A percentile compares a stretch with the other conserved stretches of the same genome.
phyloP scores from a whole-genome alignment of 371 early-diverging fungal species.

The Actinomortierella wolfii region DNA sequence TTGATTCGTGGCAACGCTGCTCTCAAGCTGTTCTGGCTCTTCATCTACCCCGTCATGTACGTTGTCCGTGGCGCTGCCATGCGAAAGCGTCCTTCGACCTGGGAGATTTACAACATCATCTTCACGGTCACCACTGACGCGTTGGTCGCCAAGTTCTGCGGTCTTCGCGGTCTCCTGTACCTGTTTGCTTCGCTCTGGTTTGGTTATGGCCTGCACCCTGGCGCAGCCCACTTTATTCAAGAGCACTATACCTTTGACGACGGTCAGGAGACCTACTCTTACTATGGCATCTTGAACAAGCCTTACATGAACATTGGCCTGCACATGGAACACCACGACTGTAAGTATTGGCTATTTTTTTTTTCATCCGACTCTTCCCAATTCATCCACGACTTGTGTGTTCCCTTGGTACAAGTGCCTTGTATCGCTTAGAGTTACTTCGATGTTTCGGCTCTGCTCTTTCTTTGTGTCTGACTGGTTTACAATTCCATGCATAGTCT shows the following conservation, averaged over 20 bases:
- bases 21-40: constrained; percentile 79
- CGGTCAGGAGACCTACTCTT: constrained; percentile 97
- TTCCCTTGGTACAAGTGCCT: too few species aligned
- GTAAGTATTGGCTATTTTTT: constrained; percentile 45
- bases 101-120: constrained; percentile 83
- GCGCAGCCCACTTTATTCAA: constrained; percentile 96
- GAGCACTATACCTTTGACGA: constrained; percentile 97
- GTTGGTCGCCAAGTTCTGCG: constrained; percentile 64
- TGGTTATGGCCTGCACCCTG: constrained; percentile 94
- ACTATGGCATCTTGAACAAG: constrained; percentile 91
- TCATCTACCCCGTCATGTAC: constrained; percentile 91
- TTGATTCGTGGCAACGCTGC: constrained; percentile 79
- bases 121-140: constrained; percentile 69
- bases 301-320: constrained; percentile 89
- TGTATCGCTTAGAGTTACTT: constrained; percentile 1
- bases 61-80: constrained; percentile 85
- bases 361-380: too few species aligned
- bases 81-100: constrained; percentile 72
- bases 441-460: background rate
- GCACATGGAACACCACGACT: constrained; percentile 99
- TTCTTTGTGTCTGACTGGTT: background rate
- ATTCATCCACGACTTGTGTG: too few species aligned
- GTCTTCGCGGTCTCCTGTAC: constrained; percentile 74
- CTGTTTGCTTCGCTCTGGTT: constrained; percentile 81
- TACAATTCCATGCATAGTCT: background rate